phyloP scores from a whole-genome alignment of 805 yeast genomes.

The Zygosaccharomyces rouxii region DNA sequence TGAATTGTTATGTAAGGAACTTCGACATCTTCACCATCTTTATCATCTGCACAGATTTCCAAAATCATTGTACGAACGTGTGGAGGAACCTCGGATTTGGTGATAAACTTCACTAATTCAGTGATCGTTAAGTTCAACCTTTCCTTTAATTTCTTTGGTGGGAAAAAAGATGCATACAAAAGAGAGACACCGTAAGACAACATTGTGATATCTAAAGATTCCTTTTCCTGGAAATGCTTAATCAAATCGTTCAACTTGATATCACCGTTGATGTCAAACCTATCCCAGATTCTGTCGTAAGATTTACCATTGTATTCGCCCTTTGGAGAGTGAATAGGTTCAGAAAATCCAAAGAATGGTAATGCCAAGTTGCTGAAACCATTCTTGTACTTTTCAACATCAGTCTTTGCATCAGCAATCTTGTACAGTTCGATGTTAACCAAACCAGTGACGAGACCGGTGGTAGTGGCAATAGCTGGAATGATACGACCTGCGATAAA shows the following conservation, averaged over 20 bases:
- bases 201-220: conserved; percentile 88
- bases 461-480: conserved; percentile 98
- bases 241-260: conserved; percentile 69
- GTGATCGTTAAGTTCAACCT: conserved; percentile 65
- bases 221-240: conserved; percentile 70
- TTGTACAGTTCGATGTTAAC: conserved; percentile 89
- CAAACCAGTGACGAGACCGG: conserved; percentile 95
- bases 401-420: conserved; percentile 69
- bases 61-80: conserved; percentile 75
- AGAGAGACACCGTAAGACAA: conserved; percentile 85
- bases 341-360: conserved; percentile 95
- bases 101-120: conserved; percentile 73
- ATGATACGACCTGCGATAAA: conserved; percentile 97
- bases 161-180: conserved; percentile 89
- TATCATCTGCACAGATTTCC: conserved; percentile 90
- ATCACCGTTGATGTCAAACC: conserved; percentile 79
- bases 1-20: conserved; percentile 80
- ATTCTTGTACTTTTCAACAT: conserved; percentile 83
- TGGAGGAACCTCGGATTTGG: conserved; percentile 73
- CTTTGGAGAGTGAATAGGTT: conserved; percentile 84
- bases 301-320: conserved; percentile 73
- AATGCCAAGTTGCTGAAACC: conserved; percentile 89
- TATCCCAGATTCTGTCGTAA: conserved; percentile 91
- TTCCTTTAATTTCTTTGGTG: conserved; percentile 83
- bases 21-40: conserved; percentile 91